A percentile compares a stretch with the other conserved stretches of the same genome.
Conservation (phyloP, 768 basidiomycete genomes). For the Lactarius indigo region DNA sequence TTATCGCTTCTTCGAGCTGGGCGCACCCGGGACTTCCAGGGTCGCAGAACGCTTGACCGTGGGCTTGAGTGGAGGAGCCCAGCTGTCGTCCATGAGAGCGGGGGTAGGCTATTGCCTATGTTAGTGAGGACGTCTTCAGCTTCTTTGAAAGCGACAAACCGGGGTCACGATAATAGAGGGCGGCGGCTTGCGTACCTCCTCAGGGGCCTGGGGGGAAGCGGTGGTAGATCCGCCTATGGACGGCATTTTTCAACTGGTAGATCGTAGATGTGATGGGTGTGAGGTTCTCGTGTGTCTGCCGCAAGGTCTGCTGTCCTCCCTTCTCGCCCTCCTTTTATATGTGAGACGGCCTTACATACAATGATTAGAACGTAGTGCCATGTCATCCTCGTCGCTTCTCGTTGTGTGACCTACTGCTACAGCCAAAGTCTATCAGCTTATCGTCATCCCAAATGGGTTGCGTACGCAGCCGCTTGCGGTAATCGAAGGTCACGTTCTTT, state of each 20-base stretch:
- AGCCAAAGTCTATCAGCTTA: slow-evolving; percentile 11
- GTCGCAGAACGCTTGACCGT: background rate
- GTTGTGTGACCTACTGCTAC: background rate
- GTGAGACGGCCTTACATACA: background rate
- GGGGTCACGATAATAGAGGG: background rate
- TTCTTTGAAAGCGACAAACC: background rate
- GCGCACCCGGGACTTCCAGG: background rate
- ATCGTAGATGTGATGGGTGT: background rate
- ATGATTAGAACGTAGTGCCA: background rate
- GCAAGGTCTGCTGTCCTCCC: slow-evolving; percentile 7
- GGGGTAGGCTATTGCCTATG: slow-evolving; percentile 1
- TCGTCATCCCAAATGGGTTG: background rate
- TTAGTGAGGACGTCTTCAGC: background rate
- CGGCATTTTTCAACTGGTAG: slow-evolving; percentile 9
- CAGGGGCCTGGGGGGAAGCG: background rate
- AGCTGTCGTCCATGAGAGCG: no score
- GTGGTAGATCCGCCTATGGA: background rate
- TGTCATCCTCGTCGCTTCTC: background rate
- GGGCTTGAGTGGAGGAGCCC: background rate
- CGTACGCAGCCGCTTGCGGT: slow-evolving; percentile 2
- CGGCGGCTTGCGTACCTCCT: background rate
- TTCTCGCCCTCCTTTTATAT: slow-evolving; percentile 6
- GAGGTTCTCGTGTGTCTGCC: background rate
- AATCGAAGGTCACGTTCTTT: background rate
- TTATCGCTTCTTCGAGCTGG: slow-evolving; percentile 5